Conservation (phyloP, 768 basidiomycete species). For the Boletus pseudo-olivaceus region DNA sequence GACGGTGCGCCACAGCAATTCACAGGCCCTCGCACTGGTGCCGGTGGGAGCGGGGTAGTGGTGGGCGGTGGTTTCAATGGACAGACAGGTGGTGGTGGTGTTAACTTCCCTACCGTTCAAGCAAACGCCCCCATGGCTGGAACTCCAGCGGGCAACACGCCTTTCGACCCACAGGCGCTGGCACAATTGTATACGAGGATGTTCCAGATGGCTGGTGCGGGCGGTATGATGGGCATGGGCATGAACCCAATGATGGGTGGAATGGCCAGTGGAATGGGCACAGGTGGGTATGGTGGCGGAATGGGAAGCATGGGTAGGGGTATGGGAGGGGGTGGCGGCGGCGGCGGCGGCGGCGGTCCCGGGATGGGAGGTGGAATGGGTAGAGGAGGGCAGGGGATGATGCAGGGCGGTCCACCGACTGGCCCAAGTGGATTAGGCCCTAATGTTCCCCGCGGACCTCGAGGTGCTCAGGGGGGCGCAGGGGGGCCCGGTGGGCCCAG, state of each 20-base stretch:
- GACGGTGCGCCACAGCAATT: slow-evolving; percentile 29
- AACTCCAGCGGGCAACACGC: slow-evolving; percentile 45
- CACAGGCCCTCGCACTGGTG: slow-evolving; percentile 1
- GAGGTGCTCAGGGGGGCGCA: slow-evolving; percentile 55
- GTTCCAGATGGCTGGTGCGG: slow-evolving; percentile 78
- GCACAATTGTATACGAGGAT: slow-evolving; percentile 93
- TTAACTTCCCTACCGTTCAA: slow-evolving; percentile 34
- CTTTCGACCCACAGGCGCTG: slow-evolving; percentile 91
- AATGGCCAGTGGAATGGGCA: slow-evolving; percentile 22
- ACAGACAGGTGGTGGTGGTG: slow-evolving; percentile 29
- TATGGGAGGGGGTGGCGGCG: slow-evolving; percentile 37
- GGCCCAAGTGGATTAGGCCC: slow-evolving; percentile 45
- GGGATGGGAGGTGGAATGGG: slow-evolving; percentile 41
- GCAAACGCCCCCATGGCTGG: slow-evolving; percentile 24
- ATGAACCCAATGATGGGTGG: slow-evolving; percentile 36
- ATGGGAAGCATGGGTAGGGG: slow-evolving; percentile 40
- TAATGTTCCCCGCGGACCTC: slow-evolving; percentile 64
- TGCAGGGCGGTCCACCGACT: slow-evolving; percentile 34
- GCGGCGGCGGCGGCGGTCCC: slow-evolving; percentile 38
- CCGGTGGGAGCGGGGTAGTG: slow-evolving; percentile 10
- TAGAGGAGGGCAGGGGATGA: slow-evolving; percentile 37
- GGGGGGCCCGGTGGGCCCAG: slow-evolving; percentile 47
- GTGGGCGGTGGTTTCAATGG: slow-evolving; percentile 28
- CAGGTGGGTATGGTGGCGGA: slow-evolving; percentile 35
- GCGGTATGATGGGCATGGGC: slow-evolving; percentile 44